Evolutionary conservation across 495 filamentous ascomycete genomes (phyloP), one percentile per base, ranked within the genome.

Genomic region (Penicillium cataractarum): DNA sequence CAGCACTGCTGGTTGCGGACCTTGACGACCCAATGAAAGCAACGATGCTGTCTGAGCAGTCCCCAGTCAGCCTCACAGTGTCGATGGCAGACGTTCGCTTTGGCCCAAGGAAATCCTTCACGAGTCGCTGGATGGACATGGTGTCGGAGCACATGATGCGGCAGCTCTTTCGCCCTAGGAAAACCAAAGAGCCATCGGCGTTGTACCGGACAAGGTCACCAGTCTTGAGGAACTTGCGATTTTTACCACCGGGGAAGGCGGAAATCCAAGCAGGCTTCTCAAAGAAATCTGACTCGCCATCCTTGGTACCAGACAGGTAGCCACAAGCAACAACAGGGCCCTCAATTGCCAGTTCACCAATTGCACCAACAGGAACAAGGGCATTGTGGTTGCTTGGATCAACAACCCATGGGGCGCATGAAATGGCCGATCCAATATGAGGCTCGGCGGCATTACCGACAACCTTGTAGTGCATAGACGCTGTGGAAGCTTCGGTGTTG

Each of bases 311-410:
- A 12, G 82, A 73, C 9, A 88, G 69, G 60, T 89, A 89, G 0
- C 79, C 78, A 0, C 73, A 65, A 7, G 76, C 80, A 12, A 89
- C 69, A 24, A 82, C 72, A 0, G 86, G 82, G 0, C 87, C 87
- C 74, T 89, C 86, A n/a, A 91, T 75, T 4, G 84, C 65, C 21
- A 90, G 65, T 67, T 90, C 88, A 40, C 88, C 88, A 37, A 86
- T 72, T 6, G 74, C 72, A 19, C 88, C 88, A 10, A 89, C 70
- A 0, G 86, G 84, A 27, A 84, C 76, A 15, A 91, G 78, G 1
- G 65, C 55, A 27, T 86, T 63, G 49, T 82, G 79, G 58, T 89
- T 76, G 0, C 61, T 57, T 0, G 84, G 78, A 55, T 89, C 81
- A 29, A 86, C 82, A 60, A 90, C 74, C 87, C 88, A 90, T 2